A percentile compares a stretch with the other conserved stretches of the same genome.
phyloP scores from a whole-genome alignment of 768 basidiomycete genomes.

The Naganishia kalamii region DNA sequence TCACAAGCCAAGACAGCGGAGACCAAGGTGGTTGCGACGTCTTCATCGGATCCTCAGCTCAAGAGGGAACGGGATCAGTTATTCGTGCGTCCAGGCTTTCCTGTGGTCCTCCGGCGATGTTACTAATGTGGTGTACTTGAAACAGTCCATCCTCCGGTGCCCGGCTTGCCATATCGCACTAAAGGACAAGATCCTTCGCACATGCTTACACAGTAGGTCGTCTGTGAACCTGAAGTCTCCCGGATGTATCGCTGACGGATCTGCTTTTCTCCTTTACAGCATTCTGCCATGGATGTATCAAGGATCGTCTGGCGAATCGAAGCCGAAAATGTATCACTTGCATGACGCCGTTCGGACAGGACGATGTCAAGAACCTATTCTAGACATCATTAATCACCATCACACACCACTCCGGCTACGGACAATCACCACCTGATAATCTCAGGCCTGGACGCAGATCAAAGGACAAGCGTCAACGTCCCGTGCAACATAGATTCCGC shows the following conservation, averaged over 20 bases:
- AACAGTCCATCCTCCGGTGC: constrained; percentile 23
- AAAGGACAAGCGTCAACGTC: no score
- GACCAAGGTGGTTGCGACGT: constrained; percentile 10
- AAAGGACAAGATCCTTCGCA: constrained; percentile 21
- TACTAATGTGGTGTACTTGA: not conserved
- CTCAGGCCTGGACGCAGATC: no score
- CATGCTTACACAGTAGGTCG: constrained; percentile 23
- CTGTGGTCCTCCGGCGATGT: not conserved
- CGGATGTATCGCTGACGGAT: not conserved
- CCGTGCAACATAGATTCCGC: not conserved
- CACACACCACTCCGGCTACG: no score
- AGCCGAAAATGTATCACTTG: constrained; percentile 24
- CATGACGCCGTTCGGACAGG: constrained; percentile 23
- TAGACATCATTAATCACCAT: no score
- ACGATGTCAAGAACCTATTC: constrained; percentile 26
- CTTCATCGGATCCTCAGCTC: constrained; percentile 13
- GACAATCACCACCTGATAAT: no score
- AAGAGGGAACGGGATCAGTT: constrained; percentile 25
- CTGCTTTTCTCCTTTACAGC: not conserved
- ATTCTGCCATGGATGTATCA: constrained; percentile 25
- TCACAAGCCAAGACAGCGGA: constrained; percentile 10
- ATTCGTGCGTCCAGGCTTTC: constrained; percentile 15
- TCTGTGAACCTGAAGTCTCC: not conserved
- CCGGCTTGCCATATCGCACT: constrained; percentile 20
- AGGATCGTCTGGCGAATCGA: constrained; percentile 17